Evolutionary conservation across 306 rosid genomes (phyloP).

Genomic region (Glycine latifolia): DNA sequence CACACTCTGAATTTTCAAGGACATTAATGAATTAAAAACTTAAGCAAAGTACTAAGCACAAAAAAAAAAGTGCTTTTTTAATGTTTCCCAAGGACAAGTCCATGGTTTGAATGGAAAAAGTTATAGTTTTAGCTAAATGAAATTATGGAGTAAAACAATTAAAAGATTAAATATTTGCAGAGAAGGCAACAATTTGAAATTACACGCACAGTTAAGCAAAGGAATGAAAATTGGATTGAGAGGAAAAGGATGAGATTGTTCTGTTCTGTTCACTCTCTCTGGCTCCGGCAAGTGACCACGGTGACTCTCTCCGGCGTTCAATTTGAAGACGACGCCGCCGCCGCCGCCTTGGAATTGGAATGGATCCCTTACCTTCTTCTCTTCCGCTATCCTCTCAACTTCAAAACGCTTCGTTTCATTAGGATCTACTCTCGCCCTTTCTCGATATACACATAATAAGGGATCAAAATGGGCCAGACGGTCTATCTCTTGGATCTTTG

Average conservation of each 20-base stretch:
- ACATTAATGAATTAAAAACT: background rate
- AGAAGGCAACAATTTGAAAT: background rate
- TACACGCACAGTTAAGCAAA: no score
- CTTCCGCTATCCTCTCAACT: background rate
- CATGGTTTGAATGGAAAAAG: background rate
- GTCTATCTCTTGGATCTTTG: no score
- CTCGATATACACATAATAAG: background rate
- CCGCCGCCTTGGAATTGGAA: background rate
- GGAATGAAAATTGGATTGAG: no score
- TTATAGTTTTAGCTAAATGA: background rate
- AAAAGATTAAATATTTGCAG: background rate
- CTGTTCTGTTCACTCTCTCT: no score
- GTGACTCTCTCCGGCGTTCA: no score
- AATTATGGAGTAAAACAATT: background rate
- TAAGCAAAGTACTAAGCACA: no score
- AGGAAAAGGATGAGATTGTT: no score
- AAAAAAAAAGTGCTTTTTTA: no score
- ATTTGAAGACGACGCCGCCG: background rate
- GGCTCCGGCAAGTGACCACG: no score
- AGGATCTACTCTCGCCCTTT: background rate
- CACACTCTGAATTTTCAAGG: background rate
- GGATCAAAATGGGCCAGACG: no score
- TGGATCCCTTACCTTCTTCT: background rate
- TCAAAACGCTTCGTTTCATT: slow-evolving; percentile 48
- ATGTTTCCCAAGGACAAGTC: no score